phyloP scores from a whole-genome alignment of 495 filamentous ascomycete genomes.

The Cercophora samala region DNA sequence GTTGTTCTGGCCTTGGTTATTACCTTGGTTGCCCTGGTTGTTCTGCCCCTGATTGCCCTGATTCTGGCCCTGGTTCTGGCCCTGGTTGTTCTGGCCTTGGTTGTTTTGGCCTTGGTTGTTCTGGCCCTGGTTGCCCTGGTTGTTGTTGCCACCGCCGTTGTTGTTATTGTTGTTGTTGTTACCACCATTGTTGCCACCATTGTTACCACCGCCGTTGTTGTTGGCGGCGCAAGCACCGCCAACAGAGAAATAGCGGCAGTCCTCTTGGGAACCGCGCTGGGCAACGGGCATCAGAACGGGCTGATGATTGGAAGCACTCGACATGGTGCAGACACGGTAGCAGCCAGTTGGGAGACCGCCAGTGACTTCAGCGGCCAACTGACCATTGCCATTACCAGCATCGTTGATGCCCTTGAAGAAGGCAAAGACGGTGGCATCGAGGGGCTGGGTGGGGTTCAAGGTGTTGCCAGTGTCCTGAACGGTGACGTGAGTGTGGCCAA shows the following conservation, averaged over 20 bases:
- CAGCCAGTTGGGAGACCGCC: constrained; percentile 64
- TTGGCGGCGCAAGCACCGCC: constrained; percentile 30
- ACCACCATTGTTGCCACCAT: constrained; percentile 22
- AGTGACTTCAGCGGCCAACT: constrained; percentile 51
- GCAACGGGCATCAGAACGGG: constrained; percentile 75
- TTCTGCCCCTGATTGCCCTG: constrained; percentile 14
- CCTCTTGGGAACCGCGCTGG: constrained; percentile 69
- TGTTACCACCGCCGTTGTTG: constrained; percentile 26
- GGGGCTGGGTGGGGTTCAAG: constrained; percentile 49
- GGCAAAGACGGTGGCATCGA: constrained; percentile 57
- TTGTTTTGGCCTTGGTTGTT: constrained; percentile 22
- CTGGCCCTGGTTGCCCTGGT: constrained; percentile 13
- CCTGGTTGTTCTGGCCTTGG: constrained; percentile 27
- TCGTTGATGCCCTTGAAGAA: constrained; percentile 82
- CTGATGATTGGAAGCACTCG: constrained; percentile 67
- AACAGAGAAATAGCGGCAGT: constrained; percentile 63
- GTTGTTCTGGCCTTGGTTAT: constrained; percentile 13
- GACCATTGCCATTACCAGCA: constrained; percentile 60
- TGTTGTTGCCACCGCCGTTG: not conserved
- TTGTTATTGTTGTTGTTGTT: constrained; percentile 23
- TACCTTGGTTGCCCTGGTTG: constrained; percentile 13
- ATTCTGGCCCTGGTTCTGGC: constrained; percentile 24
- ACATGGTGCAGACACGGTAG: constrained; percentile 73
- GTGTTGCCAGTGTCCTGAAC: constrained; percentile 57
- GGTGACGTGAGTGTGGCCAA: constrained; percentile 72